Conservation (phyloP, 1,139 yeast genomes). For the Fermentozyma sake region DNA sequence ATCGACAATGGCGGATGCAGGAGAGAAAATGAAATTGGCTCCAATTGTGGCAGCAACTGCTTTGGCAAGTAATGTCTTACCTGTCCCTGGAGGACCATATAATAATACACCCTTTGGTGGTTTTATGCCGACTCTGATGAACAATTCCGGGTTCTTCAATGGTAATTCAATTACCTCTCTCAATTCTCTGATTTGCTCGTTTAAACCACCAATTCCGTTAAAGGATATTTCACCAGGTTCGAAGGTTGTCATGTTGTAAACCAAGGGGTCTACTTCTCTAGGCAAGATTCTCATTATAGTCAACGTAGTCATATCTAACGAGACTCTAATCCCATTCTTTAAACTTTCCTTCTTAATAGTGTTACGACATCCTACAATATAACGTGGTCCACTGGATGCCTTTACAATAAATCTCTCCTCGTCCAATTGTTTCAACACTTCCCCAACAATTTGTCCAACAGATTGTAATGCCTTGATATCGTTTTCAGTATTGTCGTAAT, state of each 20-base stretch:
- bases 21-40: conserved; percentile 95
- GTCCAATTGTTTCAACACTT: conserved; percentile 91
- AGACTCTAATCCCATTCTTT: conserved; percentile 93
- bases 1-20: conserved; percentile 97
- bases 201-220: conserved; percentile 94
- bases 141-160: conserved; percentile 92
- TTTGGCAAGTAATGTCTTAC: conserved; percentile 91
- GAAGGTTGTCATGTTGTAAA: conserved; percentile 96
- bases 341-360: conserved; percentile 79
- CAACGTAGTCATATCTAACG: conserved; percentile 94
- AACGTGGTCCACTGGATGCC: conserved; percentile 96
- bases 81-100: conserved; percentile 99
- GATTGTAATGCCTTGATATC: conserved; percentile 96
- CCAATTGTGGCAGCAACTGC: conserved; percentile 99
- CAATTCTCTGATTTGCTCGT: conserved; percentile 92
- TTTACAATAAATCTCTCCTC: conserved; percentile 95
- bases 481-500: conserved; percentile 90
- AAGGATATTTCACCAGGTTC: conserved; percentile 96
- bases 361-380: conserved; percentile 95
- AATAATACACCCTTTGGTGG: conserved; percentile 97
- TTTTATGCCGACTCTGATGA: conserved; percentile 92
- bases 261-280: conserved; percentile 97
- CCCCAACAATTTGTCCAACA: conserved; percentile 97
- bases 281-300: conserved; percentile 98
- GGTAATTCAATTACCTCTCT: conserved; percentile 98